phyloP scores from a whole-genome alignment of 768 basidiomycete genomes.

The Boletus vinaceobasis region DNA sequence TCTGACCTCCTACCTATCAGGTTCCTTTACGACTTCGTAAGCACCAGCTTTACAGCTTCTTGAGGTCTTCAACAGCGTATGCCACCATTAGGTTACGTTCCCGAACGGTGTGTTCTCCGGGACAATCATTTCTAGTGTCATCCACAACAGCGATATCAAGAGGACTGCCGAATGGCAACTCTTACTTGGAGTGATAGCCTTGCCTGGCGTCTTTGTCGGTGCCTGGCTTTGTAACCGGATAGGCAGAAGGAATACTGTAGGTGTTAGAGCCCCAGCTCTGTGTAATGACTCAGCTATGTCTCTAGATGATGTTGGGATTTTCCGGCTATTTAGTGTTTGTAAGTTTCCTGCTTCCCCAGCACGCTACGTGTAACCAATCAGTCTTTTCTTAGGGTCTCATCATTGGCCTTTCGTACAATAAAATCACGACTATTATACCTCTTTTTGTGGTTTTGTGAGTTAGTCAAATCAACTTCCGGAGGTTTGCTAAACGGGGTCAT shows the following conservation, averaged over 20 bases:
- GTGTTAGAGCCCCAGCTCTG: conserved; percentile 12
- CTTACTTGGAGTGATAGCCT: conserved; percentile 55
- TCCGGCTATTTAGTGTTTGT: conserved; percentile 65
- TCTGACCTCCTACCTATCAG: conserved; percentile 28
- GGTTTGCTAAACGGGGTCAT: neutral
- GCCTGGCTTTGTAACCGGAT: conserved; percentile 49
- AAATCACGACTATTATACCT: conserved; percentile 57
- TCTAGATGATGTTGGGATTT: conserved; percentile 65
- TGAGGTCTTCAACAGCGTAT: neutral
- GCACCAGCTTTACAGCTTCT: neutral
- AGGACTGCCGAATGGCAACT: conserved; percentile 67
- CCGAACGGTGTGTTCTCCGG: conserved; percentile 71
- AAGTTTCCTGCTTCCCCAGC: conserved; percentile 5
- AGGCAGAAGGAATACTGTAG: conserved; percentile 56
- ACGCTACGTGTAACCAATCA: neutral
- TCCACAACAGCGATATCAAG: conserved; percentile 52
- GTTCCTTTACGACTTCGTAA: conserved; percentile 70
- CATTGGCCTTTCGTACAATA: conserved; percentile 59
- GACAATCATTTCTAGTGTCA: conserved; percentile 65
- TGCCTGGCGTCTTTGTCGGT: conserved; percentile 59
- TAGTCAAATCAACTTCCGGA: neutral
- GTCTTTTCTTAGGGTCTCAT: conserved; percentile 39
- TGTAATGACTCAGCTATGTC: conserved; percentile 3
- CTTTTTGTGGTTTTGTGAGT: conserved; percentile 67
- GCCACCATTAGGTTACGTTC: conserved; percentile 51